Conservation (phyloP, 140 eudicot species). For the Flaveria floridana region DNA sequence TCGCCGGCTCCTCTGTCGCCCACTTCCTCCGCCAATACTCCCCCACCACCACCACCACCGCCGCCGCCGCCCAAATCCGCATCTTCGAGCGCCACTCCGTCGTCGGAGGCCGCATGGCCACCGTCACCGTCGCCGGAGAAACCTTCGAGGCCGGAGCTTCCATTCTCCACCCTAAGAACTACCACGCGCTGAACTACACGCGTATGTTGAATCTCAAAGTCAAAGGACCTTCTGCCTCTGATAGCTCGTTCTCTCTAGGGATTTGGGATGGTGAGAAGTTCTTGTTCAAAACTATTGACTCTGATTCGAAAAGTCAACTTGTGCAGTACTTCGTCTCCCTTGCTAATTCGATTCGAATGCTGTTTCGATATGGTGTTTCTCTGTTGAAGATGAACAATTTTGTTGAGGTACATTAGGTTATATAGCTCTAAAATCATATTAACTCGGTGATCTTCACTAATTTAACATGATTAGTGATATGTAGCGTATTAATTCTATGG, state of each 20-base stretch:
- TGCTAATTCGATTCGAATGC: constrained; percentile 49
- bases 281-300: constrained; percentile 54
- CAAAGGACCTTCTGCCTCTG: constrained; percentile 28
- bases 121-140: constrained; percentile 65
- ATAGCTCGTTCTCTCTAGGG: constrained; percentile 50
- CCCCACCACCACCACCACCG: constrained; percentile 18
- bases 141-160: constrained; percentile 95
- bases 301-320: constrained; percentile 38
- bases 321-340: constrained; percentile 42
- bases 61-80: constrained; percentile 34
- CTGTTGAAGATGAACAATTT: constrained; percentile 63
- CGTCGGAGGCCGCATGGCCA: constrained; percentile 97
- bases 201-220: constrained; percentile 38
- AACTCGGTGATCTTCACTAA: background rate
- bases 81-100: constrained; percentile 65
- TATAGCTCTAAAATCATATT: background rate
- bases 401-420: constrained; percentile 54
- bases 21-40: constrained; percentile 81
- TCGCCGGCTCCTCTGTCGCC: constrained; percentile 82
- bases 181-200: constrained; percentile 64
- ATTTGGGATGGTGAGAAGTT: constrained; percentile 76
- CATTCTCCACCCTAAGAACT: constrained; percentile 84
- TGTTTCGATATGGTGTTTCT: constrained; percentile 64
- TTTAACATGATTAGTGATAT: constrained; percentile 1
- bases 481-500: background rate